phyloP scores from a whole-genome alignment of 2,329 filamentous ascomycete genomes.

The Paecilomyces sp. region DNA sequence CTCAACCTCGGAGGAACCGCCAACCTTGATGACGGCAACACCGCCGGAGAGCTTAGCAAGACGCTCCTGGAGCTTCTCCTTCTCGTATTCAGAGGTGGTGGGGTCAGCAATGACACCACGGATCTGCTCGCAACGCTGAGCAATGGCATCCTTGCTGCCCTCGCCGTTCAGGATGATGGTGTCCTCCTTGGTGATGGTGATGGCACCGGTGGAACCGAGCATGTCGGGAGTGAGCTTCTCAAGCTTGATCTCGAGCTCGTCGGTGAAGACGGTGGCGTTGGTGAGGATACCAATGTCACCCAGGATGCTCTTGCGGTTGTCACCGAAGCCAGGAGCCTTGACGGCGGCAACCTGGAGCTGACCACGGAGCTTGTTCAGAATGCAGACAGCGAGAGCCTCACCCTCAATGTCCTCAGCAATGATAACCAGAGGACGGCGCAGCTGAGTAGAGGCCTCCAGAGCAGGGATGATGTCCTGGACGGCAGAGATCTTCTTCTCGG shows the following conservation, averaged over 20 bases:
- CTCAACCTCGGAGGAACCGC: constrained; percentile 94
- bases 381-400: constrained; percentile 96
- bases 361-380: constrained; percentile 99
- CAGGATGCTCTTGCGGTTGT: constrained; percentile 99
- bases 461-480: constrained; percentile 98
- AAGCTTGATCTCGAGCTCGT: constrained; percentile 97
- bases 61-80: constrained; percentile 99
- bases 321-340: constrained; percentile 98
- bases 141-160: constrained; percentile 85
- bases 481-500: constrained; percentile 99
- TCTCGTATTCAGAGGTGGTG: constrained; percentile 96
- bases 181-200: constrained; percentile 99
- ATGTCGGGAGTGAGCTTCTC: constrained; percentile 95
- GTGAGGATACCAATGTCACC: constrained; percentile 93
- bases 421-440: constrained; percentile 92
- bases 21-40: constrained; percentile 99
- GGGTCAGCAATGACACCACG: constrained; percentile 93
- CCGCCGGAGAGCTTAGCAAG: constrained; percentile 98
- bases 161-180: constrained; percentile 98
- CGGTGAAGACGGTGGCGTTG: constrained; percentile 94
- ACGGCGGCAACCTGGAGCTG: constrained; percentile 98
- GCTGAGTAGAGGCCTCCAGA: constrained; percentile 92
- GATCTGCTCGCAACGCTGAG: constrained; percentile 98
- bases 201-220: constrained; percentile 93
- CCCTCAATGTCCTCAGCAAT: constrained; percentile 99